Base-by-base conservation (phyloP, 2,329 filamentous ascomycete species). In the Elsinoe batatas region DNA sequence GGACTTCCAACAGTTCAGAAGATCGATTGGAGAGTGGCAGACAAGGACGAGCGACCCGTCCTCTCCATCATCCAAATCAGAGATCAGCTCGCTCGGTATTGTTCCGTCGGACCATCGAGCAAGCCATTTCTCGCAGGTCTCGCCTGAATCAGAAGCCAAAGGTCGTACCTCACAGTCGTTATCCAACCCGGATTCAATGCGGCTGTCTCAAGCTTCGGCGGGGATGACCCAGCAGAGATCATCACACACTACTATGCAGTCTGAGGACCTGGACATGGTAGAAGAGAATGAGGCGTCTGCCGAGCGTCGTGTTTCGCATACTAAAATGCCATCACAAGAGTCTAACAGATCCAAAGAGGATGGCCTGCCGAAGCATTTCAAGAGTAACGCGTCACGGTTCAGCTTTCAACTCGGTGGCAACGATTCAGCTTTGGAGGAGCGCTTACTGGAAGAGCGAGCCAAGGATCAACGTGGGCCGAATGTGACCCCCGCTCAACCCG, bases 331-430 rank as follows among this genome's bases (percentile, higher is more conserved):
- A 17, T 50, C 46, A 17, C 46, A 33, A 17, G 46, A 50, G 15
- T 13, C 26, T 20, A 22, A 53, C 18, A 47, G 40, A 32, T 15
- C 18, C 35, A 51, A 15, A 35, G 49, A 13, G 22, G 49, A 53
- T 10, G 51, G 44, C 13, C 20, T 71, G 10, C 73, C 73, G 3
- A 68, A 71, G 44, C 74, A 76, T 60, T 66, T 74, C 44, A 70
- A 68, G 3, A 90, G 86, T 66, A 87, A 84, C 10, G 87, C 87
- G 0, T 89, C 85, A 0, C 76, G 87, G 12, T 91, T 91, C 65
- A 91, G 87, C 63, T 91, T 91, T 64, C 87, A 91, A 64, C 87
- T 90, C 76, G 79, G 83, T 13, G 84, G 84, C 4, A 81, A 81
- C 5, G 85, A 85, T 12, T 82, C 80, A 4, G 74, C 77, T 3